phyloP scores from a whole-genome alignment of 2,329 filamentous ascomycete species.

The Phaeoacremonium minimum region DNA sequence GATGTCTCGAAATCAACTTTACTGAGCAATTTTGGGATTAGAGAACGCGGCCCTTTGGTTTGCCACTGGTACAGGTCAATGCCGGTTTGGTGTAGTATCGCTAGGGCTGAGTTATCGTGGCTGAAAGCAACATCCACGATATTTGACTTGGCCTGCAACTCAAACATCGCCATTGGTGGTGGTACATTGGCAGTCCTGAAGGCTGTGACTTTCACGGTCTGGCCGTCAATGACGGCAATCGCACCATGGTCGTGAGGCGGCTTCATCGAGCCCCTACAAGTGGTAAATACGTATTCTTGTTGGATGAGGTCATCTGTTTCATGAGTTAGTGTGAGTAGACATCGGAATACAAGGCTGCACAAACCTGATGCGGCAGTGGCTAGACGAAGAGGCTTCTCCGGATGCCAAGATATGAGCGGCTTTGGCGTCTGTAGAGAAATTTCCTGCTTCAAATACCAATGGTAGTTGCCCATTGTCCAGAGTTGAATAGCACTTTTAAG shows the following conservation, averaged over 20 bases:
- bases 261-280: slow-evolving; percentile 63
- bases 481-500: slow-evolving; percentile 75
- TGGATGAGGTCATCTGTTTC: slow-evolving; percentile 44
- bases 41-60: slow-evolving; percentile 48
- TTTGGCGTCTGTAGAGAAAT: slow-evolving; percentile 40
- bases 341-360: slow-evolving; percentile 10
- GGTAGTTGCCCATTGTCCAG: slow-evolving; percentile 97
- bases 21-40: slow-evolving; percentile 34
- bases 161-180: slow-evolving; percentile 85
- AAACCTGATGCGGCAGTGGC: slow-evolving; percentile 48
- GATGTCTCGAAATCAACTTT: slow-evolving; percentile 31
- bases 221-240: slow-evolving; percentile 82
- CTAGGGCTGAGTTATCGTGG: slow-evolving; percentile 59
- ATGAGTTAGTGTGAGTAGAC: slow-evolving; percentile 10
- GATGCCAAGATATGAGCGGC: slow-evolving; percentile 66
- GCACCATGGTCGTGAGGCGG: slow-evolving; percentile 74
- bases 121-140: slow-evolving; percentile 74
- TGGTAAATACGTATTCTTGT: slow-evolving; percentile 64
- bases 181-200: slow-evolving; percentile 81
- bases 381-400: slow-evolving; percentile 74
- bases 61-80: slow-evolving; percentile 70
- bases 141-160: slow-evolving; percentile 58
- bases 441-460: slow-evolving; percentile 97
- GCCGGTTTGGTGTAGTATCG: slow-evolving; percentile 63
- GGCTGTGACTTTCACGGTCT: slow-evolving; percentile 75